phyloP scores from a whole-genome alignment of 495 filamentous ascomycete species.

The Penicillium canariense region DNA sequence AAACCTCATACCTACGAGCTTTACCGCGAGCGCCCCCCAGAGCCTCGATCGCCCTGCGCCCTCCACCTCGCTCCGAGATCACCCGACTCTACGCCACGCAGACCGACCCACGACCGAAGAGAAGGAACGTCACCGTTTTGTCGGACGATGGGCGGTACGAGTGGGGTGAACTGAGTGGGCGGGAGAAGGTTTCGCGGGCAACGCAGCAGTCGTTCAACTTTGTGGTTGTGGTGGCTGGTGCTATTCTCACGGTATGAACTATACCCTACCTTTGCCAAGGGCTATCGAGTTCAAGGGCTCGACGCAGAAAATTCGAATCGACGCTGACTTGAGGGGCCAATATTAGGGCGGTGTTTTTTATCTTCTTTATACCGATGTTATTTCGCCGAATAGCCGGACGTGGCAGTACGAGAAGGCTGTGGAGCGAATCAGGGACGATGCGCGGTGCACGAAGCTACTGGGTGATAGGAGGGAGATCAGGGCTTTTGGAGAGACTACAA shows the following conservation, averaged over 20 bases:
- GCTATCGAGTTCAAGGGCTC: background rate
- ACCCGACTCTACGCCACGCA: conserved; percentile 54
- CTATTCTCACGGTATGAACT: conserved; percentile 60
- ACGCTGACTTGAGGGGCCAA: conserved; percentile 15
- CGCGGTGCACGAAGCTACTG: conserved; percentile 68
- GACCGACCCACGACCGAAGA: conserved; percentile 34
- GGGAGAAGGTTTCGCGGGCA: conserved; percentile 81
- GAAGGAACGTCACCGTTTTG: conserved; percentile 71
- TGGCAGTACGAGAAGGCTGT: conserved; percentile 88
- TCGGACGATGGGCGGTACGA: conserved; percentile 78
- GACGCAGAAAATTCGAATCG: background rate
- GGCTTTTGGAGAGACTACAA: conserved; percentile 80
- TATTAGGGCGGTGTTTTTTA: conserved; percentile 69
- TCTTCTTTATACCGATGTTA: conserved; percentile 81
- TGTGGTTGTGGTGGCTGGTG: conserved; percentile 68
- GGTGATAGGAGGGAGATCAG: conserved; percentile 72
- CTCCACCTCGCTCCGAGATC: conserved; percentile 22
- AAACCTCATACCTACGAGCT: conserved; percentile 15
- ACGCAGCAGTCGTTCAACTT: conserved; percentile 91
- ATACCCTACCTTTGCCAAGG: background rate
- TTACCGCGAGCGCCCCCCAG: conserved; percentile 18
- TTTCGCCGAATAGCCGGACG: conserved; percentile 80
- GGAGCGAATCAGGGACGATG: conserved; percentile 70
- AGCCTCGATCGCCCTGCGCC: conserved; percentile 12
- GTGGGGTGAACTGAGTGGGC: conserved; percentile 70